Base-by-base conservation (phyloP, 768 basidiomycete genomes). In the Lentinula aciculospora region DNA sequence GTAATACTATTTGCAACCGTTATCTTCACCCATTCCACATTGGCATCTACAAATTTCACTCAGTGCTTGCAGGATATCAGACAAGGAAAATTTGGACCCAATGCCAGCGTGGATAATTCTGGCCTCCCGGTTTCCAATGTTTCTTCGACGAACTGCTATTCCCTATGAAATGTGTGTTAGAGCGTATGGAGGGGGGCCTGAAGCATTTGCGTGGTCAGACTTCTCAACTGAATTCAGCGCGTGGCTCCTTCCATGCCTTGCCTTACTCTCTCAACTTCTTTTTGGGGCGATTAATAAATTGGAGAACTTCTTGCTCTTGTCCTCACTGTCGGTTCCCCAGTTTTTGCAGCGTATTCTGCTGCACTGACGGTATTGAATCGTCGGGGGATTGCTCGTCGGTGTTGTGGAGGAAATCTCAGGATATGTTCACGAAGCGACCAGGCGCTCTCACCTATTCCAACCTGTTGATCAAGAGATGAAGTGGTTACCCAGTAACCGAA, bases 181-280 rank as follows among this genome's bases (percentile, higher is more conserved):
- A 2, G 39, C 44, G 8, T 56, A 44, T 34, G 55, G 55, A 23
- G 28, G 42, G 10, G 55, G 55, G 0, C 19, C 40, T 10, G 37
- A 56, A 56, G 23, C 55, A n/a, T 56, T 56, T 21, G 46, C 12
- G 17, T 74, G 73, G 74, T 62, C 67, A 0, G 53, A 62, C 5
- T 74, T 74, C 60, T 71, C 69, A 6, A 74, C 75, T 46, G 67
- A 76, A 48, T 78, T 74, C 61, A 67, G 70, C 8, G 61, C 76
- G 0, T 81, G 79, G 80, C 66, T 81, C 2, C 56, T 81, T 5
- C 80, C 80, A 6, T 79, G 76, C 69, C 70, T 81, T 12, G 77
- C 79, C 0, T 60, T 81, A 7, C 65, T 81, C 19, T 77, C 78
- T 0, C 78, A 79, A 47, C 72, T 81, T n/a, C 80, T 78, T 0